Percentiles rank a stretch among this genome's conserved stretches.
phyloP scores from a whole-genome alignment of 2,329 filamentous ascomycete species.

The Aspergillus thermomutatus region DNA sequence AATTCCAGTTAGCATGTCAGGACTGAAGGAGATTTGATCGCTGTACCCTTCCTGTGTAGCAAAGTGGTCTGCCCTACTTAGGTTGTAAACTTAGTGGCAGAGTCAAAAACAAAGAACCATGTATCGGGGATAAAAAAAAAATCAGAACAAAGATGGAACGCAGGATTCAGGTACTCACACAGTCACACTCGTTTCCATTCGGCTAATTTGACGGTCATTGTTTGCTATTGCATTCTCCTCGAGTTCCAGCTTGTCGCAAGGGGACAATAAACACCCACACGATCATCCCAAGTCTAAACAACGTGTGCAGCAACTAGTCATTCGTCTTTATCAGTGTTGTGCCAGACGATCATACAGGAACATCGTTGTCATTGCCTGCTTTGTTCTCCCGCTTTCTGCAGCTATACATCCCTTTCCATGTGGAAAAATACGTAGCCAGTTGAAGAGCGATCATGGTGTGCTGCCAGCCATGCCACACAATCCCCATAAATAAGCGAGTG shows the following conservation, averaged over 20 bases:
- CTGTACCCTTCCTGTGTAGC: neutral
- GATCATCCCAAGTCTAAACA: neutral
- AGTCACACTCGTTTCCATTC: neutral
- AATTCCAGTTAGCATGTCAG: neutral
- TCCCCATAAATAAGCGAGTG: neutral
- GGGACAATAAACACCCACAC: neutral
- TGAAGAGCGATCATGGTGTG: neutral
- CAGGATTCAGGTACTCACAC: neutral
- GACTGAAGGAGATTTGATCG: too few relatives aligned
- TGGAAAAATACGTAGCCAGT: neutral
- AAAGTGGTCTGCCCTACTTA: neutral
- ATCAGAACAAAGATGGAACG: neutral
- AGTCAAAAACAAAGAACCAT: neutral
- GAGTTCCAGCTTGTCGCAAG: neutral
- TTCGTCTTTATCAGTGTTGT: neutral
- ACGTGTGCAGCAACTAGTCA: neutral
- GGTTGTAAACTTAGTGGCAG: neutral
- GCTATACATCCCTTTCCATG: neutral
- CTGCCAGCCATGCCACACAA: neutral
- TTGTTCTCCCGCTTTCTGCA: neutral
- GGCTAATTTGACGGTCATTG: neutral
- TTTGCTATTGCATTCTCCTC: neutral
- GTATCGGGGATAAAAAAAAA: neutral
- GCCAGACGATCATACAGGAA: neutral
- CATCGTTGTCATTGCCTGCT: neutral